Base-by-base conservation (phyloP, 2,329 filamentous ascomycete genomes). In the Penicillium occitanis region DNA sequence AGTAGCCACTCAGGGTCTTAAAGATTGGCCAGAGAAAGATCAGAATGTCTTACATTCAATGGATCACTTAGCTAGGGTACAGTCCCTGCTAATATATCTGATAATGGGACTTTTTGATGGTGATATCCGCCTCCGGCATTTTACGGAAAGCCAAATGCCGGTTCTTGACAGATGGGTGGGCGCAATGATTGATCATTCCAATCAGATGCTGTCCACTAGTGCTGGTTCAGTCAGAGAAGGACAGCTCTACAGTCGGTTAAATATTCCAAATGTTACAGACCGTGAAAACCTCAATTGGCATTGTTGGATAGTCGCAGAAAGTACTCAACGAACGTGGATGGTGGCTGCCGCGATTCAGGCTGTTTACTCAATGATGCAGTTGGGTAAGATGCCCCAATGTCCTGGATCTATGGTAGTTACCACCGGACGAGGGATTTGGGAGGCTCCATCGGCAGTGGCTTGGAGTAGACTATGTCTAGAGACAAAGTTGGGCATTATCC, bases 261-360 rank as follows among this genome's bases (percentile, higher is more conserved):
- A 50, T 33, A 14, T 33, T 25, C 42, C 33, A 11, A 22, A 61
- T 28, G 22, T 37, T 22, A 37, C 5, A 13, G 46, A 35, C 28
- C 59, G n/a, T 28, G 28, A 61, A 33, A 61, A 61, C 10, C 59
- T 61, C 14, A 46, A 50, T n/a, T 61, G 59, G 59, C 46, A 61
- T 44, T 61, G 42, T 22, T 61, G 59, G 59, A 37, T 61, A 61
- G 22, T 61, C 42, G 28, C 59, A 14, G 59, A 61, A 50, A 61
- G 59, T n/a, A 61, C 46, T 14, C 59, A 61, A 30, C 59, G 59
- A 17, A 61, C 59, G 59, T 61, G 59, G 59, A 61, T 61, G 59
- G 37, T 61, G 28, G 59, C 44, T n/a, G 10, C 59, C 10, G 59
- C 44, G 5, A 37, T 61, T 50, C 42, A 61, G 11, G 42, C 59